Evolutionary conservation across 306 rosid species (phyloP).

Genomic region (Glycine soja): DNA sequence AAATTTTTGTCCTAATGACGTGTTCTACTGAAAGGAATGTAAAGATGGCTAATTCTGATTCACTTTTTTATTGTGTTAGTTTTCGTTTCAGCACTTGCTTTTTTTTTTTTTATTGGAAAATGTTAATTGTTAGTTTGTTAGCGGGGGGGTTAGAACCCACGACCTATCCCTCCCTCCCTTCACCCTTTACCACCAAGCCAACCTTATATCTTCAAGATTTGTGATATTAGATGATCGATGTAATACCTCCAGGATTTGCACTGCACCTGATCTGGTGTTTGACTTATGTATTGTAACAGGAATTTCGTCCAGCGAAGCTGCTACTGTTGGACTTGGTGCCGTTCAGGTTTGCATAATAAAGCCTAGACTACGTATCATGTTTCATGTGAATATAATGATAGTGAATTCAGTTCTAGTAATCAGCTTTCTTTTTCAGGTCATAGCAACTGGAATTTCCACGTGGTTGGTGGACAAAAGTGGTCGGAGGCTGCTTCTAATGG

Average conservation of each 20-base stretch:
- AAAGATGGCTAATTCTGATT: too few species aligned
- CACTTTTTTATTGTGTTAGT: too few species aligned
- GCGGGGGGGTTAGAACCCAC: too few species aligned
- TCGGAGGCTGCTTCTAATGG: conserved; percentile 76
- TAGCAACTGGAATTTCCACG: conserved; percentile 73
- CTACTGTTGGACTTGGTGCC: conserved; percentile 78
- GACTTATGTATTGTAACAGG: conserved; percentile 59
- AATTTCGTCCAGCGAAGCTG: conserved; percentile 66
- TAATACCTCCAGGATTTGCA: neutral
- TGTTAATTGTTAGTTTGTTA: too few species aligned
- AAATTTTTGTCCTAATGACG: too few species aligned
- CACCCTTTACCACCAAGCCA: too few species aligned
- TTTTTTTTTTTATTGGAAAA: too few species aligned
- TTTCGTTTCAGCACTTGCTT: too few species aligned
- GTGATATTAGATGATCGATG: too few species aligned
- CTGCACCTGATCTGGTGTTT: conserved; percentile 39
- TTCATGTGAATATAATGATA: conserved; percentile 30
- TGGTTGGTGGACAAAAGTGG: conserved; percentile 88
- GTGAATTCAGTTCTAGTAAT: conserved; percentile 26
- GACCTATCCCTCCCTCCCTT: too few species aligned
- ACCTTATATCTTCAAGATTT: too few species aligned
- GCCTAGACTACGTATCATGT: neutral
- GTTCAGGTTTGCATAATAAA: conserved; percentile 61
- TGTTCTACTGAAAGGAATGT: too few species aligned
- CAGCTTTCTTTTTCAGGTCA: conserved; percentile 57